Evolutionary conservation across 345 rosid genomes (phyloP), one percentile per base, ranked within the genome.

Genomic region (Populus davidiana): DNA sequence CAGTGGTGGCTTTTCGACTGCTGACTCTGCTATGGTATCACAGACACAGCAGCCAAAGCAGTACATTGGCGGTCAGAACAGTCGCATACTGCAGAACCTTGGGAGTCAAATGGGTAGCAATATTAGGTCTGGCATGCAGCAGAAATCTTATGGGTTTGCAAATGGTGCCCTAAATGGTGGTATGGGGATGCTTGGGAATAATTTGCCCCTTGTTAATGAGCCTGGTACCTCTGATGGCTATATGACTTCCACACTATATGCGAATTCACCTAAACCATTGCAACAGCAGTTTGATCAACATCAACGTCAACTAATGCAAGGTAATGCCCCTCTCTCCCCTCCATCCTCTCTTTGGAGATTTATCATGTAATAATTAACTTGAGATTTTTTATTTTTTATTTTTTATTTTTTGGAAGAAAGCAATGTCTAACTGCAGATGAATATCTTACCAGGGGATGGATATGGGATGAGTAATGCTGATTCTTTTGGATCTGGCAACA

Each of bases 31-130:
- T 0, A 74, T 89, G 84, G 85, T 80, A 41, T 83, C 91, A 71
- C 93, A 84, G 77, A 86, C 89, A 64, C 91, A 70, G 81, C 95
- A 85, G 87, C 94, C 90, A 82, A 91, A 89, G 84, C 93, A 86
- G 83, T 90, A 83, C 68, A 77, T 77, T 47, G 85, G 87, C 73
- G 89, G 90, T 85, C 92, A 91, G 75, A 86, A 85, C 82, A 92
- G 93, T 71, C 97, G 88, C 71, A 85, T 88, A 76, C 62, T 92
- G 83, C 89, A 90, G 79, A 87, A 78, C 75, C 83, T 91, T 81
- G 97, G 99, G 74, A 85, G 91, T 81, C 99, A 91, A 77, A 79
- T 86, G 83, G 89, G 88, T 76, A 83, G 83, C 78, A 89, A 85
- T 65, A 78, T 86, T 74, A 86, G 94, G 84, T 84, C 94, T 75